A percentile compares a stretch with the other conserved stretches of the same genome.
phyloP scores from a whole-genome alignment of 2,329 filamentous ascomycete species.

The Aspergillus neoniger region DNA sequence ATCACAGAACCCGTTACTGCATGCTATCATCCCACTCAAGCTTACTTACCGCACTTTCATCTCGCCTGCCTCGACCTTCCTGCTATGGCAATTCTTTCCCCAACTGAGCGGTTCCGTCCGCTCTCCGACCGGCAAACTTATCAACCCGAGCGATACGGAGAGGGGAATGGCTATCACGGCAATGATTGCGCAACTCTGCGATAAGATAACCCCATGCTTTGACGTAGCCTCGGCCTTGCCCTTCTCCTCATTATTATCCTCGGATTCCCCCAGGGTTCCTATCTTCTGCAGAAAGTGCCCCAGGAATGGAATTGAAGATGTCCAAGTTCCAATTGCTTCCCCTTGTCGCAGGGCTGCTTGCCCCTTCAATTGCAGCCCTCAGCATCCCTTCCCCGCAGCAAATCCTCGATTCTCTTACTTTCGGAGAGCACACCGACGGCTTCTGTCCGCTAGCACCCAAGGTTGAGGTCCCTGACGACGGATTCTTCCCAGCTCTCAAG shows the following conservation, averaged over 20 bases:
- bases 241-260: constrained; percentile 6
- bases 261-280: neutral
- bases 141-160: constrained; percentile 1
- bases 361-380: constrained; percentile 18
- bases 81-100: constrained; percentile 1
- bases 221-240: neutral
- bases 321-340: neutral
- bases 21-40: neutral
- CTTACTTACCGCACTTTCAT: neutral
- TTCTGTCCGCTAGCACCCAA: constrained; percentile 35
- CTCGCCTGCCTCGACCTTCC: constrained; percentile 2
- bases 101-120: constrained; percentile 2
- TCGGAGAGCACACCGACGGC: constrained; percentile 11
- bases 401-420: constrained; percentile 19
- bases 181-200: constrained; percentile 7
- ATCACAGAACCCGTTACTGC: neutral
- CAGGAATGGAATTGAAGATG: neutral
- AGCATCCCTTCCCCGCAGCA: constrained; percentile 30
- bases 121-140: neutral
- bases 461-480: constrained; percentile 29
- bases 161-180: neutral
- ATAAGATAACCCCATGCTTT: constrained; percentile 6
- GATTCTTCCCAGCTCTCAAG: constrained; percentile 28
- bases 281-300: neutral
- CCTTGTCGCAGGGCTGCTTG: constrained; percentile 12